Evolutionary conservation across 2,329 filamentous ascomycete genomes (phyloP).

Genomic region (Colletotrichum australisinense): DNA sequence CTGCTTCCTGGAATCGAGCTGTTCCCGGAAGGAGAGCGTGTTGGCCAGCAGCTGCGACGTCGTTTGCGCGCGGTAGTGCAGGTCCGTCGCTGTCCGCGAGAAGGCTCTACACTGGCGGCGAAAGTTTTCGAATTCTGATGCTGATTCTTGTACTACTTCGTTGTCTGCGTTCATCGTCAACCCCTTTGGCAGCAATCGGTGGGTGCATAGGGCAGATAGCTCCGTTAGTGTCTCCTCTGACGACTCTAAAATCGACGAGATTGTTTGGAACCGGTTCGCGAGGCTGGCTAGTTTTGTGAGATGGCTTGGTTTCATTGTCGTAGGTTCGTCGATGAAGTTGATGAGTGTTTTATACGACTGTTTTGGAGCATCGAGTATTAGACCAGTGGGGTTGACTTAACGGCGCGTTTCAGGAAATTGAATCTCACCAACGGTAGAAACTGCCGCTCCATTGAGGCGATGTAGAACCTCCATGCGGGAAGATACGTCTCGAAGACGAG

Average conservation of each 20-base stretch:
- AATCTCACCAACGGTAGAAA: background rate
- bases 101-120: slow-evolving; percentile 35
- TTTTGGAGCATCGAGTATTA: too few relatives aligned
- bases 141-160: background rate
- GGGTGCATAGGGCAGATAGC: background rate
- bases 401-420: too few relatives aligned
- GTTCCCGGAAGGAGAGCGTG: slow-evolving; percentile 44
- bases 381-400: too few relatives aligned
- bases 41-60: slow-evolving; percentile 42
- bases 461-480: background rate
- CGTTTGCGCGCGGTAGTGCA: slow-evolving; percentile 40
- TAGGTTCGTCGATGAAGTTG: background rate
- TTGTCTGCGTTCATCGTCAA: background rate
- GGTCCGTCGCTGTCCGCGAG: slow-evolving; percentile 38
- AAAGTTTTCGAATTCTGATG: slow-evolving; percentile 26
- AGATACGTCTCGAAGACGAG: background rate
- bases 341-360: background rate
- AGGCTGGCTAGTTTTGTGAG: background rate
- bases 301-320: background rate
- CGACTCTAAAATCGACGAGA: background rate
- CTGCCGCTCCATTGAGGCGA: background rate
- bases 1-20: slow-evolving; percentile 45
- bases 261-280: background rate
- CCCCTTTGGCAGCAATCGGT: background rate
- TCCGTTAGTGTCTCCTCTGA: background rate